Conservation (phyloP, 805 yeast species). For the Saccharomycopsis babjevae region DNA sequence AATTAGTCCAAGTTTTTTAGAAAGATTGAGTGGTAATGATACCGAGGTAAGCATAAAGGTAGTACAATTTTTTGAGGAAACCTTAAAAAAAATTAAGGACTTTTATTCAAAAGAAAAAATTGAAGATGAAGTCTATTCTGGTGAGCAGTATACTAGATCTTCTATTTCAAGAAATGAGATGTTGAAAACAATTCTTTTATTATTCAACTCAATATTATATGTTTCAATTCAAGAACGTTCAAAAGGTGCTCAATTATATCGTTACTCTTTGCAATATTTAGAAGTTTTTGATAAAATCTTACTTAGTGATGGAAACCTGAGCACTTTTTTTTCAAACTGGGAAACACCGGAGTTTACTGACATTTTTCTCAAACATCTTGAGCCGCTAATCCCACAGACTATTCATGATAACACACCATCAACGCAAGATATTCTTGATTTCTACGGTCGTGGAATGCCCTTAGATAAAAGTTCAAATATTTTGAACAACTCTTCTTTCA, state of each 20-base stretch:
- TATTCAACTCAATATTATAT: neutral
- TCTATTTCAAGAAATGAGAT: neutral
- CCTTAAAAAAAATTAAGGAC: neutral
- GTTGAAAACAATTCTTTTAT: neutral
- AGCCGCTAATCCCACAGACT: neutral
- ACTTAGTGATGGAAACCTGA: neutral
- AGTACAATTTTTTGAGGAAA: neutral
- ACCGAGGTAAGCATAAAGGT: neutral
- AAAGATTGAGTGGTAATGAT: neutral
- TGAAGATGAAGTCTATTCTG: neutral
- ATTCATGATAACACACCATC: neutral
- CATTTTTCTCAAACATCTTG: neutral
- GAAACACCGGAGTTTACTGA: neutral
- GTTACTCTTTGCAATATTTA: slow-evolving; percentile 1
- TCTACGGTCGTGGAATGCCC: neutral
- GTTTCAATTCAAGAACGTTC: neutral
- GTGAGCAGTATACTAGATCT: neutral
- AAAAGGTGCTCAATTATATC: slow-evolving; percentile 1
- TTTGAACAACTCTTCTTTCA: neutral
- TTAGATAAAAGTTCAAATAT: neutral
- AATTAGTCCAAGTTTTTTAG: neutral
- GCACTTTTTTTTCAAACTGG: neutral
- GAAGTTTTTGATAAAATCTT: slow-evolving; percentile 8
- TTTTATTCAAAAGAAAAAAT: neutral
- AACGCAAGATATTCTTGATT: neutral